Base-by-base conservation (phyloP, 2,329 filamentous ascomycete species). In the Penicillium sp. region DNA sequence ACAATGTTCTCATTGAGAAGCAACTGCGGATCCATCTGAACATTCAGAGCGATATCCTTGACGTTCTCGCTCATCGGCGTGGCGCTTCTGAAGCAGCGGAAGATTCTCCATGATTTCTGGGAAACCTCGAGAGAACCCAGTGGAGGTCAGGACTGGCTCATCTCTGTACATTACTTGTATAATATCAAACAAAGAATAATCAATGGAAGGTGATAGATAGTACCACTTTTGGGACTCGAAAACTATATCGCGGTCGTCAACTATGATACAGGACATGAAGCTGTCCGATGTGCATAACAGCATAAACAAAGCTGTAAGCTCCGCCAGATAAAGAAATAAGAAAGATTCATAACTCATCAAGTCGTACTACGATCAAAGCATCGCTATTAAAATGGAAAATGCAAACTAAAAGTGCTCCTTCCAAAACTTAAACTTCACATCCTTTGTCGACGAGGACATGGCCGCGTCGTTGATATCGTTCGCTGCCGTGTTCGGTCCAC, bases 371-470 rank as follows among this genome's bases (percentile, higher is more conserved):
- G 47, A 53, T 46, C 25, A 15, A 42, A 40, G 27, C 41, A 52
- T 45, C 46, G 43, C 27, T 18, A 24, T 13, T 20, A 13, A 20
- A 37, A 18, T 45, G 42, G 9, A 44, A 32, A 35, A 47, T 40
- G 39, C 4, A 46, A 49, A 29, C 53, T 68, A 77, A 55, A 76
- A 77, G 66, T 98, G 92, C 73, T 98, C 93, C 77, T 98, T 98
- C 93, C 93, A 98, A 78, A 98, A 98, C 63, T 89, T 88, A 76
- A 97, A 98, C 64, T 85, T 82, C 49, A 98, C 89, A 60, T 95
- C 88, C 55, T 81, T 81, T 32, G 81, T 83, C 10, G 83, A 88
- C 13, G 86, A 86, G 46, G 77, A 70, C 65, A 86, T 87, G 59
- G 88, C 87, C 13, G 92, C 91, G 66, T 83, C 82, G 71, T 88